Evolutionary conservation across 305 asterid species (phyloP).

Genomic region (Fraxinus sp.): DNA sequence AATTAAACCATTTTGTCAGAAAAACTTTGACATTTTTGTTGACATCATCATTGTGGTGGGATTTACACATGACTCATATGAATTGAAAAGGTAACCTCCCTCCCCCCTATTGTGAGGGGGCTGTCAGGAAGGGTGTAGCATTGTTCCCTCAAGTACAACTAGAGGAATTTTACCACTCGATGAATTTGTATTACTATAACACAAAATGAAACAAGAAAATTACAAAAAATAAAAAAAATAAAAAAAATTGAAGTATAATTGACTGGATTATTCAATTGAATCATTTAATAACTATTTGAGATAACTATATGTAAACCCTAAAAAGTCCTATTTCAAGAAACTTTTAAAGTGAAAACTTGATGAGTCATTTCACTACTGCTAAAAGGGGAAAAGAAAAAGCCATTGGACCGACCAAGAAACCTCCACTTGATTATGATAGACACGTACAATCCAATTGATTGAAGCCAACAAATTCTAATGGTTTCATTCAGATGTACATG

Average conservation of each 20-base stretch:
- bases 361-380: background rate
- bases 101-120: too few species aligned
- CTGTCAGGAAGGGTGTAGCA: too few species aligned
- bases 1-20: too few species aligned
- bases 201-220: background rate
- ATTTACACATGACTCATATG: too few species aligned
- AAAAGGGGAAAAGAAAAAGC: background rate
- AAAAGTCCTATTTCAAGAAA: background rate
- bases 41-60: too few species aligned
- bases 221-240: background rate
- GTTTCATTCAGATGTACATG: background rate
- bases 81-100: too few species aligned
- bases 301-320: background rate
- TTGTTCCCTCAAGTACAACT: background rate
- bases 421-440: slow-evolving; percentile 5
- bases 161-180: background rate
- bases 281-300: background rate
- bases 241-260: background rate
- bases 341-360: background rate
- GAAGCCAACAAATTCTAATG: background rate
- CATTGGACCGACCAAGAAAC: slow-evolving; percentile 24
- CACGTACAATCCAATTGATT: background rate
- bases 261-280: background rate
- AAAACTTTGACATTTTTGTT: too few species aligned
- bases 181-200: background rate